Evolutionary conservation across 164 flowering plant species (phyloP), one percentile per base, ranked within the genome.

Genomic region (Malania oleifera): DNA sequence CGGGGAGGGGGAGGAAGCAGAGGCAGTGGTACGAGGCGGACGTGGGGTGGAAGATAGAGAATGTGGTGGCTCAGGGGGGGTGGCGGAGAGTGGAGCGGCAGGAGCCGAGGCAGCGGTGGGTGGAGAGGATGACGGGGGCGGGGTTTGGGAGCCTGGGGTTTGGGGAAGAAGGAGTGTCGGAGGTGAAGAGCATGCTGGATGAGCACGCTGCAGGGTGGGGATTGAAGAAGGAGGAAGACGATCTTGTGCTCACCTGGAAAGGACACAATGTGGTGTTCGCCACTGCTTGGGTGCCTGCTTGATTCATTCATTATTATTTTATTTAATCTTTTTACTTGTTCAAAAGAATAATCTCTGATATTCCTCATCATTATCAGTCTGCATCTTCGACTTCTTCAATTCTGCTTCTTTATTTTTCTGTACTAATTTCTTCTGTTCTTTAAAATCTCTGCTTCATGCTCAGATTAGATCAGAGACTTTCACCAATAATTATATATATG

Each of bases 151-250:
- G 81, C 0, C 44, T 77, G 1, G 20, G 60, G 0, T 79, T 89
- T 7, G 71, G 82, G 7, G 96, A 87, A 34, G 98, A 87, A 0
- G 87, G 85, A 17, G 67, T 77, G 26, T 28, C 68, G 18, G 96
- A 89, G 64, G 89, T 87, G 72, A 87, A 77, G 69, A 52, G 53
- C 37, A 84, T 93, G 97, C 75, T 93, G 34, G 97, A 86, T 59
- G 97, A 90, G 72, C 91, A 90, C 70, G 90, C 96, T 18, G 93
- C 90, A 18, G 98, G 98, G 29, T 89, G 98, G 98, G 95, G 98
- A 20, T 51, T 87, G 52, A 89, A 87, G 85, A 89, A 66, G 74
- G 96, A 89, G 53, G 96, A 87, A 10, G 92, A 85, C 1, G 83
- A 81, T 73, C 67, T 92, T 63, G 88, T 87, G 41, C 88, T 92